Conservation (phyloP, 2,329 filamentous ascomycete species). For the Tolypocladium nubicola region DNA sequence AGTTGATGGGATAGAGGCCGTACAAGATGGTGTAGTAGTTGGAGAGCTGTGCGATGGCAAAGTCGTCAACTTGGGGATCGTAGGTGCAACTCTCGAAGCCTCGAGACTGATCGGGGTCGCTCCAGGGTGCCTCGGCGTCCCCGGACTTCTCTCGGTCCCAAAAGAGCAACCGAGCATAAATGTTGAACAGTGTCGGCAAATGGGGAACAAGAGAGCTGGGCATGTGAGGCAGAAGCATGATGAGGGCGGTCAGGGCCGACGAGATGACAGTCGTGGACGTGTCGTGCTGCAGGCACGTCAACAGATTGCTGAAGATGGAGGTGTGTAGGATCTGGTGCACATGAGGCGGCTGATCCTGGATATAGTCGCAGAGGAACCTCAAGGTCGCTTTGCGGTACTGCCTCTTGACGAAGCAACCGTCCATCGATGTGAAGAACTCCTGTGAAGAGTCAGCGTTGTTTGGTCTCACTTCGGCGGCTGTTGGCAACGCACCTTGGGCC, state of each 20-base stretch:
- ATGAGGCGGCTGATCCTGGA: slow-evolving; percentile 69
- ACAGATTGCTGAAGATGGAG: slow-evolving; percentile 57
- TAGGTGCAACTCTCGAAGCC: slow-evolving; percentile 56
- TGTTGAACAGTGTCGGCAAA: slow-evolving; percentile 66
- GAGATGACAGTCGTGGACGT: slow-evolving; percentile 70
- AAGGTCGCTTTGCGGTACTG: slow-evolving; percentile 54
- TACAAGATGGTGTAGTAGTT: slow-evolving; percentile 77
- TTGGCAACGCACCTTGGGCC: slow-evolving; percentile 39
- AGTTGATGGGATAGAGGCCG: slow-evolving; percentile 74
- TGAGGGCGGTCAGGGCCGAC: slow-evolving; percentile 60
- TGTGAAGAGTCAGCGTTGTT: slow-evolving; percentile 16
- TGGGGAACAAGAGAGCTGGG: slow-evolving; percentile 59
- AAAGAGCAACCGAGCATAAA: slow-evolving; percentile 70
- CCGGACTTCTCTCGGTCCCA: slow-evolving; percentile 53
- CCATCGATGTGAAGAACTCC: slow-evolving; percentile 55
- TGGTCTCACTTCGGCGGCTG: no score
- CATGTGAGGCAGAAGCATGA: slow-evolving; percentile 77
- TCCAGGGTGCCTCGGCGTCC: slow-evolving; percentile 24
- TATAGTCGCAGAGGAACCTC: slow-evolving; percentile 59
- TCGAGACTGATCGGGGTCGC: slow-evolving; percentile 23
- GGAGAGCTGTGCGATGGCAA: slow-evolving; percentile 54
- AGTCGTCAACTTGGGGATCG: slow-evolving; percentile 50
- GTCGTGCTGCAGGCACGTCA: slow-evolving; percentile 66
- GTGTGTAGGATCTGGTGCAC: slow-evolving; percentile 64
- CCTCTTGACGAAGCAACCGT: slow-evolving; percentile 54